Evolutionary conservation across 2,329 filamentous ascomycete genomes (phyloP), one percentile per base, ranked within the genome.

Genomic region (Cercospora beticola): DNA sequence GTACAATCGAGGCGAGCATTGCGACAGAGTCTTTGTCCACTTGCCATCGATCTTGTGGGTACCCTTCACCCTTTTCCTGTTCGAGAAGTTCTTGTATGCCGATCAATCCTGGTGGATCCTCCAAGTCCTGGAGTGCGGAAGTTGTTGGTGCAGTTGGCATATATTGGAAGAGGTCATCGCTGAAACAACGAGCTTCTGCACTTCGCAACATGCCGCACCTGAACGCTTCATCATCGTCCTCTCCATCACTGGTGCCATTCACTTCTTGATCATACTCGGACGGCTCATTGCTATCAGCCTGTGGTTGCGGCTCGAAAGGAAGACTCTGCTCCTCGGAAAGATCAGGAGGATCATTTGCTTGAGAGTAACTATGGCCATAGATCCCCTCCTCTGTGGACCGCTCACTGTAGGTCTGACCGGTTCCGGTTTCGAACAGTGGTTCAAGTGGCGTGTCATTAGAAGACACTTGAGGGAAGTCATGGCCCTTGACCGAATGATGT

Each of bases 21-120:
- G 59, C 43, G 7, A 67, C 71, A 1, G 76, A 67, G 6, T 73
- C 72, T 36, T 64, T 73, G 57, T 76, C 76, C 4, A 78, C 71
- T n/a, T 75, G 64, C 75, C 74, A 77, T 54, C 69, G 73, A 46
- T 76, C 75, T 4, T 62, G 52, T 4, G 40, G 62, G 14, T 26
- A 28, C 10, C 46, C 61, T 59, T 58, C 14, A 5, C 65, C 14
- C 18, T 33, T 12, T n/a, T 68, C 6, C 18, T 49, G 16, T 14
- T 26, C 31, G 40, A 70, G 14, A 33, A 40, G 9, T 1, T 52
- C 36, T 46, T 62, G 40, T 8, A 68, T 10, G 33, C 46, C 26
- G 8, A 33, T 28, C 26, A 43, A 5, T 21, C n/a, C 64, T 18
- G 49, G 46, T 7, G 63, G 67, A 46, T 69, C 66, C 16, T 40